Conservation (phyloP, 192 early-diverging fungal species). For the Rhizophlyctis rosea region DNA sequence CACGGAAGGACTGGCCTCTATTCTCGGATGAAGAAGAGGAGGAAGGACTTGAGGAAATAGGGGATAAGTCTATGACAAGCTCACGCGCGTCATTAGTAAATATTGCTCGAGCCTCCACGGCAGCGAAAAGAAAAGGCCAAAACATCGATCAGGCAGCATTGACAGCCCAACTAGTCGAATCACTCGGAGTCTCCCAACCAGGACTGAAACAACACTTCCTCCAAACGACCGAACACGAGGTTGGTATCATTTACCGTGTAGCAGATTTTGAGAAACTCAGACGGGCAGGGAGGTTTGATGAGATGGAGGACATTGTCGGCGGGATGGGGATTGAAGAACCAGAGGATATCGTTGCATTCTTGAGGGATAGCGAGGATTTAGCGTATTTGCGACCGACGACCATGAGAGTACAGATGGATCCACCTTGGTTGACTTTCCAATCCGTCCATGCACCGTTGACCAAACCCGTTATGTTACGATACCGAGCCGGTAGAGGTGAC, state of each 20-base stretch:
- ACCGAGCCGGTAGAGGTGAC: conserved; percentile 55
- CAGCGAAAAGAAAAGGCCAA: conserved; percentile 3
- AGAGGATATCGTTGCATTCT: conserved; percentile 45
- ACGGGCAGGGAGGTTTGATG: background rate
- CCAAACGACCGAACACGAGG: conserved; percentile 20
- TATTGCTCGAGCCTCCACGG: background rate
- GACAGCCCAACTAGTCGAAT: conserved; percentile 35
- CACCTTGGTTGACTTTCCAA: conserved; percentile 46
- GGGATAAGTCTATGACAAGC: background rate
- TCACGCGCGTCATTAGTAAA: background rate
- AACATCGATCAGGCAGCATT: conserved; percentile 26
- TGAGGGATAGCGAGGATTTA: conserved; percentile 48
- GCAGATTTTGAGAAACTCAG: conserved; percentile 28
- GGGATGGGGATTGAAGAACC: conserved; percentile 38
- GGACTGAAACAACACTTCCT: conserved; percentile 34
- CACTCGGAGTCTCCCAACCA: conserved; percentile 35
- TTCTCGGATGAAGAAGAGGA: conserved; percentile 44
- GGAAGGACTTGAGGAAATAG: conserved; percentile 12
- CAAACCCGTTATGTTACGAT: conserved; percentile 46
- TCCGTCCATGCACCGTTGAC: conserved; percentile 46
- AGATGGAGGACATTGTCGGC: conserved; percentile 20
- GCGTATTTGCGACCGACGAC: conserved; percentile 37
- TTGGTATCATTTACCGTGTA: conserved; percentile 32
- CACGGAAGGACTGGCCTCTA: conserved; percentile 33
- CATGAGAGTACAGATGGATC: conserved; percentile 49